A percentile compares a stretch with the other conserved stretches of the same genome.
Evolutionary conservation across 2,329 filamentous ascomycete species (phyloP).

Genomic region (Apiospora hydei): DNA sequence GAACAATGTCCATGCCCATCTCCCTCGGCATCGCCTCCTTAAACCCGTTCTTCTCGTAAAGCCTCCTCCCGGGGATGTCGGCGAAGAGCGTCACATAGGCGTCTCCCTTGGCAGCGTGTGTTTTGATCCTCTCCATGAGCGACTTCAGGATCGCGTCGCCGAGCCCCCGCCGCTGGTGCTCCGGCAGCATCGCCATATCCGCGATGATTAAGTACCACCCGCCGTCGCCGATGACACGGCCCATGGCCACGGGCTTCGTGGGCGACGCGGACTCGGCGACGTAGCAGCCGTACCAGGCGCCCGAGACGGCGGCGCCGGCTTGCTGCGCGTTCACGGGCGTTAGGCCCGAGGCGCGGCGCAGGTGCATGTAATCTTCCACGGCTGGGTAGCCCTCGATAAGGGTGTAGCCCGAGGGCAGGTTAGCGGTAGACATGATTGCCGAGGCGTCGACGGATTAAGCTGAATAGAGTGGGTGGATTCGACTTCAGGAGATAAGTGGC

Average conservation of each 20-base stretch:
- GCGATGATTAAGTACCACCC: constrained; percentile 59
- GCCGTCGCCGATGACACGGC: constrained; percentile 58
- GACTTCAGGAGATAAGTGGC: neutral
- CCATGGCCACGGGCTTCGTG: constrained; percentile 52
- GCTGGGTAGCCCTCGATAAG: constrained; percentile 45
- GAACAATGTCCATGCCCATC: constrained; percentile 45
- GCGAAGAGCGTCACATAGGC: constrained; percentile 55
- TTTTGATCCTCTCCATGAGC: constrained; percentile 50
- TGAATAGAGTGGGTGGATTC: neutral
- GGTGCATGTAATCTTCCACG: constrained; percentile 45
- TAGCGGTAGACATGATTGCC: constrained; percentile 21
- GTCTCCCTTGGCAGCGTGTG: constrained; percentile 45
- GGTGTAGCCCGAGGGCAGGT: constrained; percentile 45
- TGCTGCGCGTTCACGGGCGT: constrained; percentile 46
- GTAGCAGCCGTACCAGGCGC: constrained; percentile 54
- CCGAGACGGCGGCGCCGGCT: constrained; percentile 42
- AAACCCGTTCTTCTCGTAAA: constrained; percentile 57
- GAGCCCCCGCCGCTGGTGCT: constrained; percentile 55
- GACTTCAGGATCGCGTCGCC: constrained; percentile 53
- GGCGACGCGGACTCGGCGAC: constrained; percentile 39
- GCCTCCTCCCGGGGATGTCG: constrained; percentile 50
- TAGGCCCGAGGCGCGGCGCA: constrained; percentile 47
- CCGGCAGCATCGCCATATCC: constrained; percentile 58
- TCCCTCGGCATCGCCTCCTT: constrained; percentile 44
- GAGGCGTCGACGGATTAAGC: neutral